Base-by-base conservation (phyloP, 176 grass and related monocot genomes). In the Dactylis glomerata region DNA sequence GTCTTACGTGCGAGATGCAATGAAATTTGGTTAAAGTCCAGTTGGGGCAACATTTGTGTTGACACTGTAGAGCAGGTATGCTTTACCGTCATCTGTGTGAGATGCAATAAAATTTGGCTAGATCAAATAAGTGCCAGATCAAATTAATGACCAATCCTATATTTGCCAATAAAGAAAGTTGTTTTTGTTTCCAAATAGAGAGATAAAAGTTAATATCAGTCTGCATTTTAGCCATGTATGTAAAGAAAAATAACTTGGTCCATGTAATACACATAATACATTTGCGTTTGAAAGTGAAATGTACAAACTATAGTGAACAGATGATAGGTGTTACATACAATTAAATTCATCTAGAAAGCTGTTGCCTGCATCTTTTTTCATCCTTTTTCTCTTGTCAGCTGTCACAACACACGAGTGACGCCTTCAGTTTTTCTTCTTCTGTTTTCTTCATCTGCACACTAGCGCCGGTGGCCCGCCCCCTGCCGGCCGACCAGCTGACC, bases 401-500 rank as follows among this genome's bases (percentile, higher is more conserved):
- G 49, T n/a, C 16, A 20, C 38, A 63, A 6, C 17, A 36, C 54
- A 24, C 4, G 19, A 61, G 28, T 19, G 54, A 40, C 15, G 14
- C 13, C 20, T 23, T n/a, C 5, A 37, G 8, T 8, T 19, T 13
- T 15, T 38, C 22, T 30, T 11, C 22, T 38, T 15, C 6, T 59
- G 70, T 67, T 79, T 78, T 54, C 67, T 88, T 74, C 87, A 54
- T 34, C 45, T 17, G 67, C 68, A 80, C 82, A 75, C 37, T 14
- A 37, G 20, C 66, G 26, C 49, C 47, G 33, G 32, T 57, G 34
- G 66, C 5, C 80, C 64, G 64, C 15, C 24, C 8, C 31, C 30
- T 13, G 79, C 45, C 32, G 45, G 8, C 45, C 22, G 14, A 22
- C 37, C 49, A 61, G 26, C 26, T 61, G 11, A 61, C 26, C 24